Base-by-base conservation (phyloP, 2,329 filamentous ascomycete genomes). In the Aureobasidium sp. region DNA sequence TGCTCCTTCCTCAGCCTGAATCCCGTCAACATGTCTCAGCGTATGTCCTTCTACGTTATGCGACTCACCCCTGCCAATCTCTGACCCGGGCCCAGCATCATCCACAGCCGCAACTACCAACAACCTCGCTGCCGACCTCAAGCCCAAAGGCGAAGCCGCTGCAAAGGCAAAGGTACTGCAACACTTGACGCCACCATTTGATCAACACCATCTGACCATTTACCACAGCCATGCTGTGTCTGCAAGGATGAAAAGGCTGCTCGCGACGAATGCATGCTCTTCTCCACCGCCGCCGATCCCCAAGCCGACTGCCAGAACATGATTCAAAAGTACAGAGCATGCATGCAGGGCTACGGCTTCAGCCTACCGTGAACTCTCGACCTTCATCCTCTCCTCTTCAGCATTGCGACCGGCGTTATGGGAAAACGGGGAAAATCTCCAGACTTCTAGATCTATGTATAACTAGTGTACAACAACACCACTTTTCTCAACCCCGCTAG, bases 261-360 rank as follows among this genome's bases (percentile, higher is more conserved):
- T 67, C 90, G 94, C 65, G 94, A 99, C 78, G 92, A 99, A 77
- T 99, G 94, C 81, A 97, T 99, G 93, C 88, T 99, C 60, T 96
- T 97, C 79, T 95, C 90, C 60, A 91, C 84, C 64, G 82, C 89
- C 63, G 81, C 86, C 70, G 88, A 96, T 71, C 90, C 94, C 40
- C 83, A 89, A 68, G 81, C 84, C 70, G 91, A 95, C 69, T 99
- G 94, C 81, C 82, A 86, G 74, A 82, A 86, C 54, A 82, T 90
- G 64, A 88, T 99, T 65, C 84, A 90, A 29, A 85, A 89, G 71
- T 99, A 99, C 79, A 87, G 85, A 77, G 84, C 77, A 67, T 99
- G 94, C 75, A 97, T 99, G 94, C 85, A 86, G 61, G 88, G 90
- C 11, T 97, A 88, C 70, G 94, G 94, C 17, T 99, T 95, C 79